These are phyloP conservation scores for Spathaspora sp. DNA, from an alignment of 805 yeast species.

Conservation along the genomic window DNA sequence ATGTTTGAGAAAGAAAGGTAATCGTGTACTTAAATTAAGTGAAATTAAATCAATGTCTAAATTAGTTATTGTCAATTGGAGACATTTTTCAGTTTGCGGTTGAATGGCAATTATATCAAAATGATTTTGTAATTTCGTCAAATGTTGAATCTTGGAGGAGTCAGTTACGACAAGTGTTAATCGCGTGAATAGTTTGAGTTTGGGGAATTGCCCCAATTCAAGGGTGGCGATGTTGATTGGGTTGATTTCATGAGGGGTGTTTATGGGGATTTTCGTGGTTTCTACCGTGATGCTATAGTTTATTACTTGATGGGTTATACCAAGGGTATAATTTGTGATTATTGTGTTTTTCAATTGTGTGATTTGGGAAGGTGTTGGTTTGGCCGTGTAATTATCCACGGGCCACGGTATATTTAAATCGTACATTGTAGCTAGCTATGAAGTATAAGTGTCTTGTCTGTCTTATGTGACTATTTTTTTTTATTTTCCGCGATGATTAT, in stretches of 20 bases:
- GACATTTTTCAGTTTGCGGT: constrained; percentile 76
- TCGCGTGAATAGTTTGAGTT: constrained; percentile 53
- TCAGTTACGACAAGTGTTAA: constrained; percentile 76
- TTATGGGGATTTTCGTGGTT: constrained; percentile 48
- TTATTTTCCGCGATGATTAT: not conserved
- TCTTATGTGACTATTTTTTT: not conserved
- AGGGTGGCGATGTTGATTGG: constrained; percentile 30
- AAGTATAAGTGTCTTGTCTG: too few species aligned
- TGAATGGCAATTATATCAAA: constrained; percentile 82
- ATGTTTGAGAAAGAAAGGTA: constrained; percentile 79
- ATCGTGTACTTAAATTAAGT: constrained; percentile 57
- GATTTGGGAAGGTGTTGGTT: constrained; percentile 42
- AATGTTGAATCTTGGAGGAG: constrained; percentile 67
- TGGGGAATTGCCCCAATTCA: constrained; percentile 23
- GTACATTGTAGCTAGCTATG: constrained; percentile 24
- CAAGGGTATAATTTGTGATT: constrained; percentile 52
- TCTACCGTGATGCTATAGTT: constrained; percentile 54
- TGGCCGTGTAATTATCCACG: constrained; percentile 40
- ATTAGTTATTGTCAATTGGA: constrained; percentile 68
- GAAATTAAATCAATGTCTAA: constrained; percentile 82
- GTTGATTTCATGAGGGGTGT: constrained; percentile 41
- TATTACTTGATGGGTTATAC: constrained; percentile 75
- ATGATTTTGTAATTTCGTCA: constrained; percentile 41
- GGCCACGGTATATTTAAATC: constrained; percentile 81
- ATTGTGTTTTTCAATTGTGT: constrained; percentile 46